Percentiles rank a stretch among this genome's conserved stretches.
Evolutionary conservation across 176 grass and related monocot genomes (phyloP).

Genomic region (Bromus sterilis): DNA sequence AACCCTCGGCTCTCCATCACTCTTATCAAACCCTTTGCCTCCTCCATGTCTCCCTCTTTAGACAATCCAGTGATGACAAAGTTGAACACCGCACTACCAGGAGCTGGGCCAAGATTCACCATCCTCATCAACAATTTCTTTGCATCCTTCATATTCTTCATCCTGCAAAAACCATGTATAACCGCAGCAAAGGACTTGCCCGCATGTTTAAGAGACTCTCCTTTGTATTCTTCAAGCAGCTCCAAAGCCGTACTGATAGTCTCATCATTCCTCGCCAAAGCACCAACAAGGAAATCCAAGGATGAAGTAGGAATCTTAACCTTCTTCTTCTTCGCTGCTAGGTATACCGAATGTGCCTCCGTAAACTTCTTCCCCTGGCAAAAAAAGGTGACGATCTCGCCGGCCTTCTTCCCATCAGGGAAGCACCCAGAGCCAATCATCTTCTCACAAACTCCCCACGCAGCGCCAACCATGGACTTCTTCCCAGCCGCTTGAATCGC

Average conservation of each 20-base stretch:
- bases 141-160: constrained; percentile 53
- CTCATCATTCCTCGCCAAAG: constrained; percentile 63
- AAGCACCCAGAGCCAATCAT: constrained; percentile 75
- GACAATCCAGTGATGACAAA: constrained; percentile 75
- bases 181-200: constrained; percentile 55
- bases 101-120: constrained; percentile 64
- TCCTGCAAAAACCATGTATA: constrained; percentile 67
- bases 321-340: constrained; percentile 64
- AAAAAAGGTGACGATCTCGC: constrained; percentile 47
- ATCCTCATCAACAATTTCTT: constrained; percentile 63
- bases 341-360: constrained; percentile 55
- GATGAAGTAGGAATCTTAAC: constrained; percentile 22
- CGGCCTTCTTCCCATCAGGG: constrained; percentile 51
- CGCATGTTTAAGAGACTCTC: constrained; percentile 54
- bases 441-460: constrained; percentile 63
- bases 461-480: constrained; percentile 49
- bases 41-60: constrained; percentile 68
- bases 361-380: constrained; percentile 65
- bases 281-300: constrained; percentile 51
- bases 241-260: constrained; percentile 46
- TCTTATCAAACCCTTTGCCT: constrained; percentile 60
- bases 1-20: constrained; percentile 64
- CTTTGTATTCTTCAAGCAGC: constrained; percentile 66
- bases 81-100: constrained; percentile 75
- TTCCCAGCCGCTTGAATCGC: constrained; percentile 67